A percentile compares a stretch with the other conserved stretches of the same genome.
phyloP scores from a whole-genome alignment of 2,329 filamentous ascomycete species.

The Phyllachora maydis region DNA sequence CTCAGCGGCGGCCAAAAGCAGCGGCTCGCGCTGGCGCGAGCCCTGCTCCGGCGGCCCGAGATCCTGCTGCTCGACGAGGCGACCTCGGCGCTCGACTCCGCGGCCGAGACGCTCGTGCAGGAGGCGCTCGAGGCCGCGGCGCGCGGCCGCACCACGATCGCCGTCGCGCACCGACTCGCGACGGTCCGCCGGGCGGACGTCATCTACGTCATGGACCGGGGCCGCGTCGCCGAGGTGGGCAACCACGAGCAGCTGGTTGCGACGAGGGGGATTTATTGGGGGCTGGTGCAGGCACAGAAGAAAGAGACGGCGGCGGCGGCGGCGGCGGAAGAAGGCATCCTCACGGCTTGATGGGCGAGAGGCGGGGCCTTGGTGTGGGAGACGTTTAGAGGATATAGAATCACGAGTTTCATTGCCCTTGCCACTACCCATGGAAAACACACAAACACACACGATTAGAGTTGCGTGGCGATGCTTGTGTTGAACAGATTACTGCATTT shows the following conservation, averaged over 20 bases:
- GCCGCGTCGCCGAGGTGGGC: conserved; percentile 70
- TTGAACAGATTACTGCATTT: too few relatives aligned
- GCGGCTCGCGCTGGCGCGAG: conserved; percentile 51
- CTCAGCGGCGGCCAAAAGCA: conserved; percentile 56
- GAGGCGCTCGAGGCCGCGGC: conserved; percentile 28
- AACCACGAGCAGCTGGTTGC: conserved; percentile 54
- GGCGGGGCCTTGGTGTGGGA: too few relatives aligned
- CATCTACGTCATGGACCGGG: conserved; percentile 78
- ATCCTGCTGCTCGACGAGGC: conserved; percentile 58
- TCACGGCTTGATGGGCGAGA: too few relatives aligned
- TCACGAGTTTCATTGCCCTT: too few relatives aligned
- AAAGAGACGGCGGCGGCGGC: too few relatives aligned
- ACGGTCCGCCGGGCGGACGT: conserved; percentile 88
- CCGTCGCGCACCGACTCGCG: conserved; percentile 77
- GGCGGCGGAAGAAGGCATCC: too few relatives aligned
- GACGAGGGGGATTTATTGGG: conserved; percentile 21
- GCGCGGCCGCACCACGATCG: conserved; percentile 77
- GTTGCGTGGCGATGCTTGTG: too few relatives aligned
- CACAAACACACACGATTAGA: too few relatives aligned
- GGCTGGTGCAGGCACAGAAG: conserved; percentile 27
- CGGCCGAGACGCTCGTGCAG: conserved; percentile 46
- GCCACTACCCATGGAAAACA: too few relatives aligned
- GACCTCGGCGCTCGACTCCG: conserved; percentile 40
- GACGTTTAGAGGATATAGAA: too few relatives aligned
- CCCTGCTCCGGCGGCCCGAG: conserved; percentile 42